Base-by-base conservation (phyloP, 345 rosid species). In the Corchorus olitorius region DNA sequence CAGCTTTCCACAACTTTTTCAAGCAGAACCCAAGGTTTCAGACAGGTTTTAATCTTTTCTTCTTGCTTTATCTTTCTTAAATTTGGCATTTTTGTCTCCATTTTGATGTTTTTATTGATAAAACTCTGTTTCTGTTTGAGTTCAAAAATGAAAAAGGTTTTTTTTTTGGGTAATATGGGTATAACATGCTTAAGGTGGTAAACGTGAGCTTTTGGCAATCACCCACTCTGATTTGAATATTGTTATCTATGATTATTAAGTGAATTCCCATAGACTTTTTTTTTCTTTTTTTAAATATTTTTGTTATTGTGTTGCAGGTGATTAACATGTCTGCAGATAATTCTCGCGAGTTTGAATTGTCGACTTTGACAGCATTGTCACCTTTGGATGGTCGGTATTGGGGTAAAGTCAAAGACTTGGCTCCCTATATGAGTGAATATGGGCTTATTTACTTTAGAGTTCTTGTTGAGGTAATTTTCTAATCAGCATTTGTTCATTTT, bases 361-460 rank as follows among this genome's bases (percentile, higher is more conserved):
- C 97, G 10, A 84, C 76, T 77, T 89, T 92, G 68, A 93, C 97
- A 13, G 97, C 99, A 0, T 79, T 96, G 65, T 93, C 98, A 0
- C 97, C 98, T 55, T 75, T 96, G 87, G 98, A 93, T 73, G 99
- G 99, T 45, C 97, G 98, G 65, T 96, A 96, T 60, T 90, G 99
- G 97, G 84, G 88, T 0, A 84, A 85, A 84, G 98, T 91, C 61
- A 91, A 93, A 87, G 94, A 89, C 48, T 87, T 93, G 83, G 90
- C 99, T 59, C 89, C 95, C 74, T 88, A 83, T 53, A 73, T 93
- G 95, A 96, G 99, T 72, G 97, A 93, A 83, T 96, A 83, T 75
- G 97, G 97, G 1, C 81, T 93, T 55, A 92, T 96, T 48, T 92
- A 86, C 81, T 93, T 82, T 76, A 83, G 98, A 5, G 93, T 91